Base-by-base conservation (phyloP, 2,329 filamentous ascomycete species). In the Trichoderma simmonsii region DNA sequence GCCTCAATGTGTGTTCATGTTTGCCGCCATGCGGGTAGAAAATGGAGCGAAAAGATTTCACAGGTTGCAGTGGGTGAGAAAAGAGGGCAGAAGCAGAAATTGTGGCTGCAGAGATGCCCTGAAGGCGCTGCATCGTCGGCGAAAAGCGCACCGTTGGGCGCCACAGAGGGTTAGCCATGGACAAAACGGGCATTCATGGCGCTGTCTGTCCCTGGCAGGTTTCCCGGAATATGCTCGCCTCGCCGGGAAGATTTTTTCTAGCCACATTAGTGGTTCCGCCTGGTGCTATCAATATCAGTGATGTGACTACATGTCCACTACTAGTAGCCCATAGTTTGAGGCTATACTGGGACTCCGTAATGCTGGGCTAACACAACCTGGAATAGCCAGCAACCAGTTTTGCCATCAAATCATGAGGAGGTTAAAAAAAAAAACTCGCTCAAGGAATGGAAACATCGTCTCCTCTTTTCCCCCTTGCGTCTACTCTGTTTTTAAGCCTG, bases 31-130 rank as follows among this genome's bases (percentile, higher is more conserved):
- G 30, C 30, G 21, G 43, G 28, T 0, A 28, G 0, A 12, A 65
- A 65, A 32, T 51, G 30, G 63, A 12, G 30, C 2, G 11, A 56
- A 11, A 51, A 26, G 60, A 48, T 48, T 48, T 48, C 24, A 24
- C 24, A 24, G 24, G 24, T 24, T 24, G 24, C 24, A 24, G 24
- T 24, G 24, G 7, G 18, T 48, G 43, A 48, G 43, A 21, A 67
- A 21, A 36, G 36, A 39, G 39, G 43, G 43, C n/a, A 67, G 30
- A 36, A 36, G 39, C 21, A n/a, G 24, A 18, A 12, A 8, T 24
- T 32, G 56, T 70, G 66, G 66, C 66, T 69, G 66, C 56, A 61
- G 36, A 24, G 4, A 56, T 43, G 66, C 57, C 57, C 66, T 69
- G 66, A 61, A 61, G 39, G 66, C 56, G 56, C 56, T 54, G 24